Evolutionary conservation across 2,329 filamentous ascomycete genomes (phyloP).

Genomic region (Pseudogymnoascus sp.): DNA sequence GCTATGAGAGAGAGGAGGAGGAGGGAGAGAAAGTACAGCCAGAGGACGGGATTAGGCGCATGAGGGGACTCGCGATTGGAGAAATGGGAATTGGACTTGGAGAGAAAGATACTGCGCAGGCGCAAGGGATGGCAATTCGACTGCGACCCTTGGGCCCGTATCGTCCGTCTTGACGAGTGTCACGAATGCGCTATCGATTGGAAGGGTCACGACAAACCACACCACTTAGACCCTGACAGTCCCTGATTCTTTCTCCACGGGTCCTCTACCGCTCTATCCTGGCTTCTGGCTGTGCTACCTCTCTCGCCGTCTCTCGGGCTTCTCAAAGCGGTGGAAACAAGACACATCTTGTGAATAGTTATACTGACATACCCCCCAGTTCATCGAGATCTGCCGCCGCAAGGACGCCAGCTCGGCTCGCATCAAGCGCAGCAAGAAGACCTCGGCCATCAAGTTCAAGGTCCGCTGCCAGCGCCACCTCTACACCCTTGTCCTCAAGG

Average conservation of each 20-base stretch:
- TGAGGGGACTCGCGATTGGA: not conserved
- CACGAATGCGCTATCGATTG: conserved; percentile 24
- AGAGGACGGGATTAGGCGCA: not conserved
- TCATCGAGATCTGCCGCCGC: conserved; percentile 99
- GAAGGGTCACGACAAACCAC: not conserved
- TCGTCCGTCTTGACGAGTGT: conserved; percentile 3
- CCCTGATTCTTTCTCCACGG: not conserved
- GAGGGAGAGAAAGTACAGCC: not conserved
- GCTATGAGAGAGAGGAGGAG: not conserved
- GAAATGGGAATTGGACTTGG: not conserved
- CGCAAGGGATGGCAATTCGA: not conserved
- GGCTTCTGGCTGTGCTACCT: not conserved
- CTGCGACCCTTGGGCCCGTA: not conserved
- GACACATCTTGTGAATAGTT: not conserved
- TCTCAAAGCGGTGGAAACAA: not conserved
- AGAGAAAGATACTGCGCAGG: not conserved
- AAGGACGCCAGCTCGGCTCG: conserved; percentile 96
- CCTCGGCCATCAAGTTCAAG: conserved; percentile 99
- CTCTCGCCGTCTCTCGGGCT: not conserved
- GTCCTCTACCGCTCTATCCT: not conserved
- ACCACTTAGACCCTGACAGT: not conserved
- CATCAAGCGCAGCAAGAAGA: conserved; percentile 93
- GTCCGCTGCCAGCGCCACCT: conserved; percentile 94
- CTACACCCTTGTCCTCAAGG: conserved; percentile 98
- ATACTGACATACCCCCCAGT: conserved; percentile 44